Percentiles rank a stretch among this genome's conserved stretches.
These are phyloP conservation scores for Cornus kousa DNA, from an alignment of 148 eudicot species.

Conservation along the genomic window DNA sequence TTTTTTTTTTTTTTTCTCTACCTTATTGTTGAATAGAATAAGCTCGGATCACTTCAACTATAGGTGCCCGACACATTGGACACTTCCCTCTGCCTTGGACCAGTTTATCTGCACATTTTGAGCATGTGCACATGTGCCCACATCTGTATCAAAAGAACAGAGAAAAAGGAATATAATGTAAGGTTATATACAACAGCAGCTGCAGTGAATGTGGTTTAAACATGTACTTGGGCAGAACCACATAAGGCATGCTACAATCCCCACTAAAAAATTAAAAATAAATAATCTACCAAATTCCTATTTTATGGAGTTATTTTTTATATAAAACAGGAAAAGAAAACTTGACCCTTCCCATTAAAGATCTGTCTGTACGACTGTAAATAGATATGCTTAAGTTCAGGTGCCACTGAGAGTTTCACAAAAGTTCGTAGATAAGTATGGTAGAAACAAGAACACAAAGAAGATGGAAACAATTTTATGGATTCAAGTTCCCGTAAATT, in stretches of 20 bases:
- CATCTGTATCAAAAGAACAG: slow-evolving; percentile 42
- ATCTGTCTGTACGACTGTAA: no score
- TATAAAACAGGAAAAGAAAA: no score
- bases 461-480: no score
- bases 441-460: no score
- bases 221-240: not conserved
- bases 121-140: slow-evolving; percentile 96
- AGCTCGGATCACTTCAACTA: slow-evolving; percentile 74
- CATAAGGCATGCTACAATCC: no score
- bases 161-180: not conserved
- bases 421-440: no score
- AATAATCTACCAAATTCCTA: no score
- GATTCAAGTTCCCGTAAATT: not conserved
- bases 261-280: no score
- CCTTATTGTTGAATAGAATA: slow-evolving; percentile 51
- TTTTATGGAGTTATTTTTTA: no score
- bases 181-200: not conserved
- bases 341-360: no score
- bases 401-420: no score
- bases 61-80: slow-evolving; percentile 89
- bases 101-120: slow-evolving; percentile 65
- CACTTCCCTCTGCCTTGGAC: slow-evolving; percentile 60
- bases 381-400: no score
- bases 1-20: not conserved
- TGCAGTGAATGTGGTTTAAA: not conserved